Evolutionary conservation across 441 rosid genomes (phyloP), one percentile per base, ranked within the genome.

Genomic region (Metrosideros polymorpha): DNA sequence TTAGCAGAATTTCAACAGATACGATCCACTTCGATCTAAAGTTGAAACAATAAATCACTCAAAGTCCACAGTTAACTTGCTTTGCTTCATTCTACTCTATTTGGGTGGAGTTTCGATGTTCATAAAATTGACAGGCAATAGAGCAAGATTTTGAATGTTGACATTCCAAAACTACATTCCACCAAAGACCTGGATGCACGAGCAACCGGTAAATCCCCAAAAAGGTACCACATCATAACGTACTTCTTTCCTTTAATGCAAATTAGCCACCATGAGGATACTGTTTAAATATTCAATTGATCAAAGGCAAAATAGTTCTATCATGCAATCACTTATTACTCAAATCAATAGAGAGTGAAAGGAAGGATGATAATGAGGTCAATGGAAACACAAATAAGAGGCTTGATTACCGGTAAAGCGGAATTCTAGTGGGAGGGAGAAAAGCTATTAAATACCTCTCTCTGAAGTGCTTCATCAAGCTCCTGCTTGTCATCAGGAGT

Each of bases 401-500:
- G 22, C 47, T 71, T 71, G 47, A 39, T 39, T 22, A 66, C 19
- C 27, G 22, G 47, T 12, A 22, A 39, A 25, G 9, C 5, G 9
- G 22, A 39, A 71, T 35, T 71, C 79, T 39, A 39, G 9, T 13
- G 47, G 47, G 14, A 39, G 61, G 39, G 47, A 55, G 5, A 82
- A 14, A 82, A 71, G 29, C n/a, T 63, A 54, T 53, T 56, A 71
- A 9, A 71, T 91, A 97, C 99, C 98, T 96, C 99, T 89, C 99
- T 91, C 54, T 96, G 98, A 4, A 97, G 92, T 89, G 98, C 96
- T 93, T 97, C 99, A 39, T 96, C 99, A 49, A 97, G 98, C 91
- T 97, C 99, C 89, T 95, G 98, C 92, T 97, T 95, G 85, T 95
- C 99, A 90, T 97, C 96, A 84, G 99, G 99, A 89, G 97, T 97